Evolutionary conservation across 352 stramenopile species (phyloP).

Genomic region (Elongisporangium undulatum): DNA sequence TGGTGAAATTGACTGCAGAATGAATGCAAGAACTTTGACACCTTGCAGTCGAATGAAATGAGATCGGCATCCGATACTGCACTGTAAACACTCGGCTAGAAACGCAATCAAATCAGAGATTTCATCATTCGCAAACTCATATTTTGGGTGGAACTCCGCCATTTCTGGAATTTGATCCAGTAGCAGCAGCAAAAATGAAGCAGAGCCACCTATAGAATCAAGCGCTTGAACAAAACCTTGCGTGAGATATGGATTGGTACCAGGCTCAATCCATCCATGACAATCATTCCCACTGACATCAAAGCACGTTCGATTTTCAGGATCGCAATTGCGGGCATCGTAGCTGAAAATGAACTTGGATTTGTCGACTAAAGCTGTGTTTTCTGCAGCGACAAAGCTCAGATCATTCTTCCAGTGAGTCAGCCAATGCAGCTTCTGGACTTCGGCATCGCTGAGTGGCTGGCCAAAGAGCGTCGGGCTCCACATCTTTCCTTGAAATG

Average conservation of each 20-base stretch:
- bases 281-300: constrained; percentile 77
- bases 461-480: constrained; percentile 73
- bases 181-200: constrained; percentile 66
- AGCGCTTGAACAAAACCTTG: constrained; percentile 62
- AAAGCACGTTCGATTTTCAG: constrained; percentile 45
- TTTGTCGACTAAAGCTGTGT: constrained; percentile 56
- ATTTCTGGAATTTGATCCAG: constrained; percentile 77
- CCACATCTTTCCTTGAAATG: constrained; percentile 68
- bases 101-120: constrained; percentile 62
- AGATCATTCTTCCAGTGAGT: constrained; percentile 74
- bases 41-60: constrained; percentile 70
- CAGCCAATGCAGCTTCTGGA: constrained; percentile 69
- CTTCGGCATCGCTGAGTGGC: constrained; percentile 52
- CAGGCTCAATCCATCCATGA: constrained; percentile 62
- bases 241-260: constrained; percentile 58
- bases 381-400: constrained; percentile 55
- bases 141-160: constrained; percentile 68
- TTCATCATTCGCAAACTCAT: constrained; percentile 64
- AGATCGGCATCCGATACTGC: constrained; percentile 56
- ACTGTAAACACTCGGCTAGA: constrained; percentile 45
- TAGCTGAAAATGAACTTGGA: constrained; percentile 81
- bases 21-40: constrained; percentile 71
- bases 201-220: constrained; percentile 60
- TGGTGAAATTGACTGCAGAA: constrained; percentile 72
- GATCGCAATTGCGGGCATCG: constrained; percentile 66